Evolutionary conservation across 805 yeast genomes (phyloP).

Genomic region (Candida odintsovae): DNA sequence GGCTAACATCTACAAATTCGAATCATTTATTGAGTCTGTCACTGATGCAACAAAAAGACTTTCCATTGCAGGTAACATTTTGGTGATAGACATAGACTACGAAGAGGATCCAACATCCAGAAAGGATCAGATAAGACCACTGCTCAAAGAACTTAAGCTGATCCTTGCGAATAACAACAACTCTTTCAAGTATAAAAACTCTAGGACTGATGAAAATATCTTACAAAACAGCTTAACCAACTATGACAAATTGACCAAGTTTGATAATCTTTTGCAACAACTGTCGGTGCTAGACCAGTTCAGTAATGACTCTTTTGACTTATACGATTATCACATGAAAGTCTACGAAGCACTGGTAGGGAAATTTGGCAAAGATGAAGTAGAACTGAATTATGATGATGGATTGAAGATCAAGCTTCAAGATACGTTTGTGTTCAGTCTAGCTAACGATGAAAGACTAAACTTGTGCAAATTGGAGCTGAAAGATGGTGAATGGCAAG

Average conservation of each 20-base stretch:
- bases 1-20: constrained; percentile 23
- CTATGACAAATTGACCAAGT: constrained; percentile 12
- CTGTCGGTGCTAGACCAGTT: constrained; percentile 20
- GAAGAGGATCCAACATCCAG: constrained; percentile 2
- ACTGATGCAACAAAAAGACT: constrained; percentile 13
- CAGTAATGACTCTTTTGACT: constrained; percentile 14
- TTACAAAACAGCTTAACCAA: constrained; percentile 12
- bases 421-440: constrained; percentile 6
- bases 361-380: constrained; percentile 3
- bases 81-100: constrained; percentile 24
- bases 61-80: constrained; percentile 24
- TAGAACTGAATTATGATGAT: constrained; percentile 15
- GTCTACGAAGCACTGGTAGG: constrained; percentile 3
- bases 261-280: constrained; percentile 16
- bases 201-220: constrained; percentile 11
- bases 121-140: constrained; percentile 11
- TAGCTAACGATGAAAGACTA: constrained; percentile 16
- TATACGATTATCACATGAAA: constrained; percentile 15
- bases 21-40: constrained; percentile 19
- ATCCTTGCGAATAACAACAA: constrained; percentile 23
- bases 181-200: constrained; percentile 14
- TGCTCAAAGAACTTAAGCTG: constrained; percentile 15
- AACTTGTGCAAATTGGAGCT: background rate
- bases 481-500: background rate
- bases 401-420: constrained; percentile 12